phyloP scores from a whole-genome alignment of 805 yeast genomes.

The Starmerella kuoi region DNA sequence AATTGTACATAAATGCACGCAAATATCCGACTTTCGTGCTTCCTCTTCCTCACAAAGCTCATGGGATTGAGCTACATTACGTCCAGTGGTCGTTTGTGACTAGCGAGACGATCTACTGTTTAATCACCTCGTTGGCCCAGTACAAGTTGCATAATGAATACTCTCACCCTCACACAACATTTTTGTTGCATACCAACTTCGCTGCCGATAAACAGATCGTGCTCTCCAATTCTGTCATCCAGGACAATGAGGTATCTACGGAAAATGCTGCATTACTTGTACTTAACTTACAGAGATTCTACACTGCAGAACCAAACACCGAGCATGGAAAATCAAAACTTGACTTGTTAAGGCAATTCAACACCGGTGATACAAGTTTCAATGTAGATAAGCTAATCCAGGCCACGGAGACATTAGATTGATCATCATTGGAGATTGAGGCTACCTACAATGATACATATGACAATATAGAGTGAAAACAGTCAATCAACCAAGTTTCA shows the following conservation, averaged over 20 bases:
- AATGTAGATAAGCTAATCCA: constrained; percentile 53
- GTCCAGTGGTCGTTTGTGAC: constrained; percentile 91
- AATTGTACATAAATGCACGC: constrained; percentile 52
- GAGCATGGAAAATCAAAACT: constrained; percentile 35
- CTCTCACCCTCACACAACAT: constrained; percentile 90
- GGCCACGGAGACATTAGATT: constrained; percentile 63
- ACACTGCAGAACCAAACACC: constrained; percentile 33
- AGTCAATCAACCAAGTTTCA: too few relatives aligned
- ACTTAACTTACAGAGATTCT: constrained; percentile 40
- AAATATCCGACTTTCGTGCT: constrained; percentile 73
- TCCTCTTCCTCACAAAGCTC: constrained; percentile 57
- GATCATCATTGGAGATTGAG: too few relatives aligned
- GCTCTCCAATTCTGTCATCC: constrained; percentile 72
- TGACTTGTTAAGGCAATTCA: constrained; percentile 55
- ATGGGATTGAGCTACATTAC: constrained; percentile 64
- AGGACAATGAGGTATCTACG: constrained; percentile 50
- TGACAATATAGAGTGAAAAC: neutral
- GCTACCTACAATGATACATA: neutral
- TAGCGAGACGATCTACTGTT: constrained; percentile 69
- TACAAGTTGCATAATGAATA: constrained; percentile 80
- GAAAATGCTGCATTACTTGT: constrained; percentile 65
- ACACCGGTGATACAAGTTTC: constrained; percentile 55
- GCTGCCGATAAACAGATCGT: constrained; percentile 46
- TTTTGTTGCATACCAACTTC: constrained; percentile 76
- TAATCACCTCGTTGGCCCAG: constrained; percentile 84